phyloP scores from a whole-genome alignment of 768 basidiomycete species.

The Macrolepiota fuliginosa region DNA sequence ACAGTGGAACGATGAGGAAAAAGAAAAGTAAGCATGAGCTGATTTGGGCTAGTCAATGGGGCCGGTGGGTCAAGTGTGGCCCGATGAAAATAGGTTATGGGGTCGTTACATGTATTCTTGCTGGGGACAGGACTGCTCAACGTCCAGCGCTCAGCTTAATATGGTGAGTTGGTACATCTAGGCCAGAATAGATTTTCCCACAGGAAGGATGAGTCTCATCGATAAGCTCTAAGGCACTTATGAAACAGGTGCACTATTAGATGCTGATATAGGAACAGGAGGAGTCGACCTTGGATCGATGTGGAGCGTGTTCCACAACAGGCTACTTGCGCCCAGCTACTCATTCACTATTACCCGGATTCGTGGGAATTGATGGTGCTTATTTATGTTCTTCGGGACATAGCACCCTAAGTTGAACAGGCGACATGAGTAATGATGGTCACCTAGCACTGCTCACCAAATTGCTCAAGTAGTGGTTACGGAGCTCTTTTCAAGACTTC shows the following conservation, averaged over 20 bases:
- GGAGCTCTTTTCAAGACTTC: not conserved
- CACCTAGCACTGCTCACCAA: not conserved
- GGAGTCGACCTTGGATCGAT: not conserved
- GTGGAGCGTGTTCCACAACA: not conserved
- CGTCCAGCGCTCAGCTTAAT: not conserved
- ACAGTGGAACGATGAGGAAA: too few relatives aligned
- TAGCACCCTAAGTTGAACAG: not conserved
- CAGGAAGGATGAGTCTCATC: not conserved
- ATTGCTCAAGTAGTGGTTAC: not conserved
- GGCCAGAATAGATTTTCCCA: not conserved
- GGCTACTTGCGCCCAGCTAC: not conserved
- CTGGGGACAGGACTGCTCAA: too few relatives aligned
- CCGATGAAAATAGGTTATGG: too few relatives aligned
- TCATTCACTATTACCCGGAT: not conserved
- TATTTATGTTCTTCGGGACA: not conserved
- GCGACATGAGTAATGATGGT: not conserved
- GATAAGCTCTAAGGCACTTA: not conserved
- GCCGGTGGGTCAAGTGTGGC: too few relatives aligned
- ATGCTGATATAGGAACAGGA: not conserved
- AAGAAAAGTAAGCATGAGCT: too few relatives aligned
- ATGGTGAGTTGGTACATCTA: not conserved
- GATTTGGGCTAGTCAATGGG: too few relatives aligned
- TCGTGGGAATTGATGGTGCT: not conserved
- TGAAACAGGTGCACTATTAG: too few relatives aligned
- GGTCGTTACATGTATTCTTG: not conserved